A percentile compares a stretch with the other conserved stretches of the same genome.
These are phyloP conservation scores for Daldinia grandis DNA, from an alignment of 495 filamentous ascomycete genomes.

Conservation along the genomic window DNA sequence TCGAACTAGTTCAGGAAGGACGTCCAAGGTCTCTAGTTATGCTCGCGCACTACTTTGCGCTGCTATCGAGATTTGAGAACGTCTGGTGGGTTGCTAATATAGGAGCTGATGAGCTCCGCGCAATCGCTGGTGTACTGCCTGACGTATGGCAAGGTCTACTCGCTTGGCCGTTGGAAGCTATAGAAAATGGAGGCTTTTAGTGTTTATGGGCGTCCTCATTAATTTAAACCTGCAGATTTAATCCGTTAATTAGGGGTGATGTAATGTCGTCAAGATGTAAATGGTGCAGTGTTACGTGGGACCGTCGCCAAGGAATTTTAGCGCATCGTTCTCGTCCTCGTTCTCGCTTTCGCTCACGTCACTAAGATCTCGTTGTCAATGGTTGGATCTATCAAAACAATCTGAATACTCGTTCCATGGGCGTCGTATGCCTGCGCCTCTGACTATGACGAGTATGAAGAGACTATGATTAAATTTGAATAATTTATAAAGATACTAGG, in stretches of 20 bases:
- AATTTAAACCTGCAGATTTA: background rate
- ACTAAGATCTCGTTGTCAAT: background rate
- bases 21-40: constrained; percentile 52
- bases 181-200: constrained; percentile 14
- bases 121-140: constrained; percentile 49
- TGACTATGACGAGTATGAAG: background rate
- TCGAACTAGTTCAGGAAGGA: constrained; percentile 46
- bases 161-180: constrained; percentile 48
- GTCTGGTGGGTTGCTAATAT: constrained; percentile 53
- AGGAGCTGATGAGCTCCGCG: constrained; percentile 46
- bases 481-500: background rate
- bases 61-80: constrained; percentile 42
- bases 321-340: constrained; percentile 3
- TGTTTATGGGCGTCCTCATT: background rate
- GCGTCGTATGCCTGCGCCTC: background rate
- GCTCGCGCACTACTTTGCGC: constrained; percentile 53
- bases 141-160: constrained; percentile 51
- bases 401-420: background rate
- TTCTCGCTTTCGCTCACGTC: constrained; percentile 8
- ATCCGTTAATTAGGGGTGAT: background rate
- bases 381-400: background rate
- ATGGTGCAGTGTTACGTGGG: background rate
- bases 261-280: background rate
- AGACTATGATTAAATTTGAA: background rate
- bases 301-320: background rate